A percentile compares a stretch with the other conserved stretches of the same genome.
Conservation (phyloP, 2,329 filamentous ascomycete genomes). For the Capronia americana region DNA sequence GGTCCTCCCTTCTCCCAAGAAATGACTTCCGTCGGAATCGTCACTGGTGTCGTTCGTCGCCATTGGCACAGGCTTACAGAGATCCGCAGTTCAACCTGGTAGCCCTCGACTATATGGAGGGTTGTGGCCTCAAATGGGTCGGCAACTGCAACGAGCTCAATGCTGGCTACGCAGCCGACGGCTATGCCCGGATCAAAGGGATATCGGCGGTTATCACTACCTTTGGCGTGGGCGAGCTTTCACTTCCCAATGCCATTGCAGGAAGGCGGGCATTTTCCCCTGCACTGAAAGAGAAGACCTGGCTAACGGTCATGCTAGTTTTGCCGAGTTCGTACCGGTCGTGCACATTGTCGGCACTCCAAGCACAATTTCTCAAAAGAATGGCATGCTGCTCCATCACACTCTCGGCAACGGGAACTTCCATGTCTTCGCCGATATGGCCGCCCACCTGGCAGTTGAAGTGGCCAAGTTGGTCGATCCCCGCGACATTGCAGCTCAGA, state of each 20-base stretch:
- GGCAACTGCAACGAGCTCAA: conserved; percentile 69
- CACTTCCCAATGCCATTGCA: conserved; percentile 44
- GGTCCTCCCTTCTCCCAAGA: background rate
- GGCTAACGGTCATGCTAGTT: conserved; percentile 45
- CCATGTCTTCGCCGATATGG: conserved; percentile 36
- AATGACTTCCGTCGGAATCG: too few species aligned
- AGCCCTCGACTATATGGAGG: conserved; percentile 64
- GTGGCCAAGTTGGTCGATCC: conserved; percentile 36
- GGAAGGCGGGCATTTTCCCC: conserved; percentile 56
- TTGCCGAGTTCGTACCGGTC: conserved; percentile 64
- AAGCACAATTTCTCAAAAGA: conserved; percentile 57
- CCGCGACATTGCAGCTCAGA: conserved; percentile 36
- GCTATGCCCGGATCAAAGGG: conserved; percentile 70
- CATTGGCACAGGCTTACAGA: background rate
- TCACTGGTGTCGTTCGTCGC: background rate
- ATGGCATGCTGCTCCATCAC: conserved; percentile 50
- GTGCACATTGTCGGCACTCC: conserved; percentile 67
- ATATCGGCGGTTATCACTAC: conserved; percentile 56
- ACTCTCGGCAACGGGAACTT: conserved; percentile 42
- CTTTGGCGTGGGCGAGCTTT: conserved; percentile 63
- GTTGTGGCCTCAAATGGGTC: conserved; percentile 62
- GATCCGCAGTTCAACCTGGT: conserved; percentile 42
- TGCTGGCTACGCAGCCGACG: conserved; percentile 76
- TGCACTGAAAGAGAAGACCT: conserved; percentile 49
- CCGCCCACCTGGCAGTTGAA: conserved; percentile 32